These are phyloP conservation scores for Nothophoma quercina DNA, from an alignment of 2,329 filamentous ascomycete genomes.

Conservation along the genomic window DNA sequence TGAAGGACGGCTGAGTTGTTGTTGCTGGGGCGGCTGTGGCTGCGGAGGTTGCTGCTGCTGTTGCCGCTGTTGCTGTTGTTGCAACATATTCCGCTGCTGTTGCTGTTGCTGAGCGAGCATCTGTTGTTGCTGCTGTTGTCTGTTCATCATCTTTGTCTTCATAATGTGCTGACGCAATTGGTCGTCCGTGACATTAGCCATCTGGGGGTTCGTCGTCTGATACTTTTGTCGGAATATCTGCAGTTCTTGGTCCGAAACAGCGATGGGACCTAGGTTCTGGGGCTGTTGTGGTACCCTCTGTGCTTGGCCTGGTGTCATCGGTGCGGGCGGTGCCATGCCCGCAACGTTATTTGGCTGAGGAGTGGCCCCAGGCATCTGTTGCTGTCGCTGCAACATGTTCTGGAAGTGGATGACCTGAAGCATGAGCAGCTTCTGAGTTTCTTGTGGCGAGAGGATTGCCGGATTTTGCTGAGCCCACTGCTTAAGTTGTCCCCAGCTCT, in stretches of 20 bases:
- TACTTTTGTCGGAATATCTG: slow-evolving; percentile 47
- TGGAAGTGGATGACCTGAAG: slow-evolving; percentile 55
- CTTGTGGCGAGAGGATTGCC: slow-evolving; percentile 32
- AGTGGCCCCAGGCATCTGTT: slow-evolving; percentile 28
- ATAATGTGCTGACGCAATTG: slow-evolving; percentile 38
- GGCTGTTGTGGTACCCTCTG: slow-evolving; percentile 40
- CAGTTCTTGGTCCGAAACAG: slow-evolving; percentile 52
- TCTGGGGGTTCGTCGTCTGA: slow-evolving; percentile 29
- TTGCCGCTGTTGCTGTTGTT: slow-evolving; percentile 16
- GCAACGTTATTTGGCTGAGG: slow-evolving; percentile 28
- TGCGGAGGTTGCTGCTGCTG: slow-evolving; percentile 13
- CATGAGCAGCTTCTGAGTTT: slow-evolving; percentile 42
- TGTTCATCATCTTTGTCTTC: slow-evolving; percentile 31
- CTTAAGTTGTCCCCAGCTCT: slow-evolving; percentile 66
- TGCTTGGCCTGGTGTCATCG: slow-evolving; percentile 47
- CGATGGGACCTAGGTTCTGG: slow-evolving; percentile 36
- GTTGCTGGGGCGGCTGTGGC: slow-evolving; percentile 9
- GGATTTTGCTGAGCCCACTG: slow-evolving; percentile 59
- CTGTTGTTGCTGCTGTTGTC: slow-evolving; percentile 30
- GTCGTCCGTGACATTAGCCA: slow-evolving; percentile 37
- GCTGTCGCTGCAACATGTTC: slow-evolving; percentile 45
- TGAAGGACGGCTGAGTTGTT: slow-evolving; percentile 9
- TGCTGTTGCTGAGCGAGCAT: slow-evolving; percentile 38
- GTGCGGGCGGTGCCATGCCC: slow-evolving; percentile 48
- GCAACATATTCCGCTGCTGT: slow-evolving; percentile 28